Conservation (phyloP, 2,329 filamentous ascomycete species). For the Pseudogymnoascus sp. region DNA sequence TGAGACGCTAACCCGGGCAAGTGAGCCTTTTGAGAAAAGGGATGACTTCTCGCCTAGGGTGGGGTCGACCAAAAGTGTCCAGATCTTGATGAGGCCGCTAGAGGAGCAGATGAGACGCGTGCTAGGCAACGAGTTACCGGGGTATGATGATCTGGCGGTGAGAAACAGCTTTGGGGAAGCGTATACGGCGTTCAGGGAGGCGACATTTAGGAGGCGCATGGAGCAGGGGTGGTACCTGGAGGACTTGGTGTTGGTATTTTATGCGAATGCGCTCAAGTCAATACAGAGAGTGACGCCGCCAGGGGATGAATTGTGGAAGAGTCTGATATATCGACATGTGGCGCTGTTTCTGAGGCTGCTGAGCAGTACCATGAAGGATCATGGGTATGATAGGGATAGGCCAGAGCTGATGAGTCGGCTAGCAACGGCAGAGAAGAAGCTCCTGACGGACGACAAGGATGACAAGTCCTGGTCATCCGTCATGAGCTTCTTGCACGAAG, state of each 20-base stretch:
- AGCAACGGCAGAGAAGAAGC: conserved; percentile 79
- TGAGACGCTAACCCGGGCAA: not conserved
- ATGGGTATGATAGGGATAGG: conserved; percentile 76
- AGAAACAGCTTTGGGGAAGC: conserved; percentile 94
- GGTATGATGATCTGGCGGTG: conserved; percentile 82
- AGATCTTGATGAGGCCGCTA: conserved; percentile 44
- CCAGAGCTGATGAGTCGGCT: conserved; percentile 76
- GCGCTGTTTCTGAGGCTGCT: conserved; percentile 88
- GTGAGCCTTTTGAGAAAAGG: not conserved
- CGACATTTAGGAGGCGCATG: conserved; percentile 78
- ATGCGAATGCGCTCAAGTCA: conserved; percentile 87
- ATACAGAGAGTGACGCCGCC: conserved; percentile 66
- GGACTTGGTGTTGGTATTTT: conserved; percentile 91
- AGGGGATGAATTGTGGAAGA: conserved; percentile 82
- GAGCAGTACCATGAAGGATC: conserved; percentile 67
- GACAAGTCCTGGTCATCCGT: no score
- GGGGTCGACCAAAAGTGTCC: not conserved
- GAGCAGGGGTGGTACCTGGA: conserved; percentile 92
- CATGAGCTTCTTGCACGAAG: no score
- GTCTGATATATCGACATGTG: conserved; percentile 86
- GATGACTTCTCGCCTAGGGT: not conserved
- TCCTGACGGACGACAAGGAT: conserved; percentile 30
- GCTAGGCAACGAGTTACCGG: conserved; percentile 70
- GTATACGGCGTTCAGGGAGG: conserved; percentile 85
- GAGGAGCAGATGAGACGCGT: conserved; percentile 36